Evolutionary conservation across 1,139 yeast species (phyloP), one percentile per base, ranked within the genome.

Genomic region (Magnusiomyces ingens): DNA sequence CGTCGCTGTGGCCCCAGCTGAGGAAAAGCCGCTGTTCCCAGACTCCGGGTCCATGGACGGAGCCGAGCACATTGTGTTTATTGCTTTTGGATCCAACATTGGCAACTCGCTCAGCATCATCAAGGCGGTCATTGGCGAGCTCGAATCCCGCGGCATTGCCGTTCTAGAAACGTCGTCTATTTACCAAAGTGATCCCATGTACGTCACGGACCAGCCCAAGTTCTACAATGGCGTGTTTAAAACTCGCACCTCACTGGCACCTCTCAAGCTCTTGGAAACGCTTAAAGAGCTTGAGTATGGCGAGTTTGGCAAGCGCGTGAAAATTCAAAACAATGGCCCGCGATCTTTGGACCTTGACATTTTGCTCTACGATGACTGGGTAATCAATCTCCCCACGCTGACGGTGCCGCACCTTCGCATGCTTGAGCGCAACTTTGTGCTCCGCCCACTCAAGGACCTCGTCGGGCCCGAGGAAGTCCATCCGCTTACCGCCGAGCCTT

Each of bases 151-250:
- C 13, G 77, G 72, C 1, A 75, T 85, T 29, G 62, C 67, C 6
- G 79, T 93, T 0, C 58, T 74, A 2, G 73, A 79, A 1, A 80
- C 94, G 0, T 90, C 98, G 0, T 80, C 95, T 1, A 71, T 93
- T 56, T 93, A 88, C 68, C 82, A 85, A 57, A 87, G 96, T 21
- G 88, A 84, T 60, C 98, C 99, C 47, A 93, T 93, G 98, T 94
- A 90, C 67, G 81, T 77, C 59, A 71, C 77, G 48, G 88, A 90
- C 57, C 99, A 93, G 70, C 77, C 82, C 1, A 84, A 82, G 63
- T 94, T 93, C 66, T 74, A 84, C 62, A 94, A 93, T 66, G 98
- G 97, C 1, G 95, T 84, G 1, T 65, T 88, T 19, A 80, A 84
- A 61, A 75, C 87, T n/a, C 69, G 73, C 45, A 77, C 85, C 0